phyloP scores from a whole-genome alignment of 805 yeast species.

The Candida awuae region DNA sequence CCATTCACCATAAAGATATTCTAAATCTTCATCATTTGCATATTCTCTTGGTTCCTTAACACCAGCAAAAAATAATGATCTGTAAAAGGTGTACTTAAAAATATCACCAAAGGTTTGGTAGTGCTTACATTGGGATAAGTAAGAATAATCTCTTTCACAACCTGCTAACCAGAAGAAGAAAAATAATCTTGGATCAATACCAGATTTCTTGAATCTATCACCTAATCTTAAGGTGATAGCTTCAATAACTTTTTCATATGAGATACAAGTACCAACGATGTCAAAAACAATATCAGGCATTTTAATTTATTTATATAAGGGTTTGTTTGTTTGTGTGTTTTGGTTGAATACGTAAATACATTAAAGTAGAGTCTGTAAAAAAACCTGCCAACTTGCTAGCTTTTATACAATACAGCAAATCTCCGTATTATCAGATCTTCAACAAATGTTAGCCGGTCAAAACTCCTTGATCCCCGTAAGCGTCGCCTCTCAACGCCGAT shows the following conservation, averaged over 20 bases:
- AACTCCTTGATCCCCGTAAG: no score
- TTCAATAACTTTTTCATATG: constrained; percentile 20
- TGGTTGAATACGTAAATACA: no score
- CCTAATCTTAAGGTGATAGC: constrained; percentile 21
- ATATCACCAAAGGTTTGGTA: constrained; percentile 23
- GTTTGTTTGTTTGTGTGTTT: no score
- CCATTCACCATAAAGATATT: constrained; percentile 21
- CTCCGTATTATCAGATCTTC: no score
- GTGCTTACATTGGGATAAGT: constrained; percentile 21
- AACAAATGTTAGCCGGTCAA: no score
- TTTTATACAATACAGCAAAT: no score
- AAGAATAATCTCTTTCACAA: constrained; percentile 73
- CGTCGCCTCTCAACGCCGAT: no score
- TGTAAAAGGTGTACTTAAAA: constrained; percentile 23
- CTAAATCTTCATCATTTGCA: constrained; percentile 24
- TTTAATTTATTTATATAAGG: no score
- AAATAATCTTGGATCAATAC: constrained; percentile 17
- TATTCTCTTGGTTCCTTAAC: constrained; percentile 22
- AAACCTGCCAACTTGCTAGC: no score
- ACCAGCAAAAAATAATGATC: constrained; percentile 24
- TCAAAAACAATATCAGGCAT: constrained; percentile 27
- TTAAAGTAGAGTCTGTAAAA: no score
- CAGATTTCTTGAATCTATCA: constrained; percentile 17
- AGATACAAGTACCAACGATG: constrained; percentile 26
- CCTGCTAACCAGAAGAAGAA: constrained; percentile 14